Evolutionary conservation across 2,329 filamentous ascomycete species (phyloP), one percentile per base, ranked within the genome.

Genomic region (Aspergillus eucalypticola): DNA sequence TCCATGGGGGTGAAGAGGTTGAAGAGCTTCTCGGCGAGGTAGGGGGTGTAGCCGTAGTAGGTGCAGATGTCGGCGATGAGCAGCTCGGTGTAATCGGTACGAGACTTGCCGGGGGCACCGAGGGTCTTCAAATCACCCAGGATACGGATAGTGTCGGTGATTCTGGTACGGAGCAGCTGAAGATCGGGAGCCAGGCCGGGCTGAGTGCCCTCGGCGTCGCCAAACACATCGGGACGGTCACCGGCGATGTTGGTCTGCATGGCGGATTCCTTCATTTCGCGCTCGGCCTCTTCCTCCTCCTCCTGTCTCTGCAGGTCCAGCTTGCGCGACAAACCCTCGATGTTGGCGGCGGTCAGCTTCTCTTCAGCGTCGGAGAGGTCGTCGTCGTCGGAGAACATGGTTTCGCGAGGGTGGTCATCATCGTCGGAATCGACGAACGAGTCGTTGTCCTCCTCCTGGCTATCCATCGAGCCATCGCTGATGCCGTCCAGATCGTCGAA

Each of bases 11-110:
- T 88, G 79, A 99, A 98, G 6, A 99, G 87, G 72, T 90, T 89
- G 80, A 93, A 92, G 15, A 99, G 87, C 83, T 98, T 99, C 78
- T 96, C 91, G 4, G 93, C 95, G n/a, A 99, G 84, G 79, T 90
- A 98, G 39, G 90, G 87, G 3, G 91, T 96, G 82, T 99, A 99
- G 61, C 94, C 93, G 75, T 99, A 99, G 83, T 99, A 99, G 58
- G 90, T 87, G 80, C 92, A 97, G 60, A 98, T 90, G 72, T 99
- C 95, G 78, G 92, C 90, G 62, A 98, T 79, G 58, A 99, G 83
- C 75, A 96, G 90, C 21, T 87, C 82, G 13, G 90, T 92, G 76
- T 99, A 98, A 73, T 98, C 95, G 54, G 90, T 86, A 69, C 95
- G 86, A 59, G 91, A 96, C 67, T 91, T 87, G 29, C 88, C 90